Conservation (phyloP, 2,329 filamentous ascomycete species). For the Paraphaeosphaeria minitans region DNA sequence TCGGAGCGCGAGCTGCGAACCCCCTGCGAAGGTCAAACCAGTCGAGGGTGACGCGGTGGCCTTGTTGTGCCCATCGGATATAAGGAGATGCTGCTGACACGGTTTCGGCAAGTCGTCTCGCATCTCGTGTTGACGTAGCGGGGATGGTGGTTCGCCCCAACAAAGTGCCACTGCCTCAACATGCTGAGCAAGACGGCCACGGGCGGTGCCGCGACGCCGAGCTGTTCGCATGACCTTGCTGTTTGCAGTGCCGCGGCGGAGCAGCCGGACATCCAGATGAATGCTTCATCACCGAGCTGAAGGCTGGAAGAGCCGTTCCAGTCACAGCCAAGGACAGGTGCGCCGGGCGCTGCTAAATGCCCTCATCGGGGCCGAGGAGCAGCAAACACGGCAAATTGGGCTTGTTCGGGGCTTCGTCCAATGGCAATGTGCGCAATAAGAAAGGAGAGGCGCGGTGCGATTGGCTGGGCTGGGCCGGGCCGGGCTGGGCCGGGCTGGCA, state of each 20-base stretch:
- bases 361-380: background rate
- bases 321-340: conserved; percentile 11
- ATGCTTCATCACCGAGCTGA: background rate
- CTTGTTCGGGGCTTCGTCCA: conserved; percentile 10
- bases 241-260: conserved; percentile 4
- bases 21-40: background rate
- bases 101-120: background rate
- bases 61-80: background rate
- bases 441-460: background rate
- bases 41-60: background rate
- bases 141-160: background rate
- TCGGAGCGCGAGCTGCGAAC: conserved; percentile 11
- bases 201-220: background rate
- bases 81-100: background rate
- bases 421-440: conserved; percentile 10
- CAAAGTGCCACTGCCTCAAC: conserved; percentile 2
- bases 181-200: conserved; percentile 8
- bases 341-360: background rate
- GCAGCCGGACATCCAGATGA: conserved; percentile 24
- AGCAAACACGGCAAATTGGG: conserved; percentile 12
- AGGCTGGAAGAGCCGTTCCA: background rate
- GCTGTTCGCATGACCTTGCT: conserved; percentile 1
- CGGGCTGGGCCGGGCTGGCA: background rate
- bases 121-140: background rate
- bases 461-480: conserved; percentile 14